Percentiles rank a stretch among this genome's conserved stretches.
Evolutionary conservation across 306 rosid species (phyloP).

Genomic region (Prunus fruticosa): DNA sequence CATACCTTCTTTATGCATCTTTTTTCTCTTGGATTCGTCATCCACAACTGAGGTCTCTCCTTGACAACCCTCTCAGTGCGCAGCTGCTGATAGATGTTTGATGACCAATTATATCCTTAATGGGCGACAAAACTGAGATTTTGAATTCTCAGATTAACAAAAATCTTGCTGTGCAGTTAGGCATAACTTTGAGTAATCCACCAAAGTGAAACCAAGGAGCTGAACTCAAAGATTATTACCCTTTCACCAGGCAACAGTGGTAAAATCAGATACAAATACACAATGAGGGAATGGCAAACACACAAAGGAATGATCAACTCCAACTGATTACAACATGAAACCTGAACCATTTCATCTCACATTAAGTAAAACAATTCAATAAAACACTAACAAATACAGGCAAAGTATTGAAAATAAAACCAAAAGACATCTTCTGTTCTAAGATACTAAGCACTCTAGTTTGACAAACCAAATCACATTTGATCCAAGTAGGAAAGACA

Average conservation of each 20-base stretch:
- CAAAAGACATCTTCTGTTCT: background rate
- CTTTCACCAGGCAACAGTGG: background rate
- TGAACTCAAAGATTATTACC: background rate
- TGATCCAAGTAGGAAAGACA: background rate
- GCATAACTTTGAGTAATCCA: background rate
- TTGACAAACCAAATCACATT: slow-evolving; percentile 9
- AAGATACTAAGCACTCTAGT: slow-evolving; percentile 10
- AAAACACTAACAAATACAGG: background rate
- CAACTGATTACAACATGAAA: background rate
- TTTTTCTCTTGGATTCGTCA: too few species aligned
- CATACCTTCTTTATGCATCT: too few species aligned
- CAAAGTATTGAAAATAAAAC: slow-evolving; percentile 7
- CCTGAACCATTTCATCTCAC: background rate
- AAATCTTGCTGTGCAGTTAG: background rate
- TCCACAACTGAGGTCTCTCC: too few species aligned
- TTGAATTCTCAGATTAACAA: background rate
- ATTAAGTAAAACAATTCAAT: background rate
- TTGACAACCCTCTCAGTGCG: too few species aligned
- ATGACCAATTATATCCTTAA: too few species aligned
- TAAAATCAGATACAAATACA: background rate
- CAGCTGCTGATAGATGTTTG: too few species aligned
- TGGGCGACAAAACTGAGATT: background rate
- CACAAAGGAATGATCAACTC: background rate
- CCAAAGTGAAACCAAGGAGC: background rate
- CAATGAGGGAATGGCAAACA: background rate